phyloP scores from a whole-genome alignment of 805 yeast genomes.

The Wickerhamiella sergipiensis region DNA sequence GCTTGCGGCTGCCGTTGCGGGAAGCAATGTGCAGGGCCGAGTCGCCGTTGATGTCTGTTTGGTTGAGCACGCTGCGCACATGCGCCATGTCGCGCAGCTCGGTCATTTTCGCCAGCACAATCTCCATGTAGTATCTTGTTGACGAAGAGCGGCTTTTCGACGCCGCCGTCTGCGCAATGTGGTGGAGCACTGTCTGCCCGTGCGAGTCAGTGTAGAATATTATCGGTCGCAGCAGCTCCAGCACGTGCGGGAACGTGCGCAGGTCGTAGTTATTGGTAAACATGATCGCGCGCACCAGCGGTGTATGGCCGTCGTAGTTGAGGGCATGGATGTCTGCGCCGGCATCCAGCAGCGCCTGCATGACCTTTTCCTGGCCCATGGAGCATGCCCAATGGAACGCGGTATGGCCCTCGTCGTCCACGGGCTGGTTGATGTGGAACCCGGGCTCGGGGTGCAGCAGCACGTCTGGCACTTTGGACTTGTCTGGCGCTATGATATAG shows the following conservation, averaged over 20 bases:
- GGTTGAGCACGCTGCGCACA: conserved; percentile 37
- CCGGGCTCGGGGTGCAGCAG: conserved; percentile 49
- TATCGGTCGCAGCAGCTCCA: conserved; percentile 63
- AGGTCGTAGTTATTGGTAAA: conserved; percentile 81
- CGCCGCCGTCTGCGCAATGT: conserved; percentile 58
- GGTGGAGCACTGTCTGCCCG: conserved; percentile 68
- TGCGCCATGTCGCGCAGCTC: conserved; percentile 50
- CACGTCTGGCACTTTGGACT: conserved; percentile 48
- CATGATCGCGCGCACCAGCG: conserved; percentile 68
- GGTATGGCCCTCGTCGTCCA: conserved; percentile 90
- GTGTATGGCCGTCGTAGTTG: conserved; percentile 70
- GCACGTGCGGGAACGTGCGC: conserved; percentile 63
- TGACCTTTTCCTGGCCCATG: conserved; percentile 71
- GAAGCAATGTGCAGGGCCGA: conserved; percentile 75
- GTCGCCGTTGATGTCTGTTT: conserved; percentile 70
- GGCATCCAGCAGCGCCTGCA: conserved; percentile 57
- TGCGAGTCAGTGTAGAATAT: conserved; percentile 67
- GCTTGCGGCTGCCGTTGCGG: conserved; percentile 35
- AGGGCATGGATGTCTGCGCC: conserved; percentile 56
- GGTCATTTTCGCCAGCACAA: conserved; percentile 57
- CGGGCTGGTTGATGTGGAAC: conserved; percentile 60
- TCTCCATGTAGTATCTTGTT: conserved; percentile 70
- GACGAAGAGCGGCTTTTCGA: conserved; percentile 60
- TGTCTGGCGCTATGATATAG: conserved; percentile 44
- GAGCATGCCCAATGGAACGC: conserved; percentile 97